These are phyloP conservation scores for Trypanosomatidae sp. DNA, from an alignment of 208 protist species.

Conservation along the genomic window DNA sequence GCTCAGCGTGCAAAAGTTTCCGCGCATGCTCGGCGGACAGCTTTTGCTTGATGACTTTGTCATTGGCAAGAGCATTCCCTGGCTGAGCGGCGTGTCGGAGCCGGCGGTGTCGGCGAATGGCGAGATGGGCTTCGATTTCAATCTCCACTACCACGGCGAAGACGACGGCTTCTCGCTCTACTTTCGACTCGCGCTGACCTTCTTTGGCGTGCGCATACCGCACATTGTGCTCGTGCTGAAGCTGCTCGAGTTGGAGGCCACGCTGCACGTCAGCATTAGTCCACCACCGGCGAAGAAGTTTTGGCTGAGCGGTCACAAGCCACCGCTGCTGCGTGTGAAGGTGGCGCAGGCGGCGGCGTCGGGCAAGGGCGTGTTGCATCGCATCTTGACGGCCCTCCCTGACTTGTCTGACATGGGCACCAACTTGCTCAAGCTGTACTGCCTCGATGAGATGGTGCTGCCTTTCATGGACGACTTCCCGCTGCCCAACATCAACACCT, in stretches of 20 bases:
- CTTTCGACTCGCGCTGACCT: constrained; percentile 53
- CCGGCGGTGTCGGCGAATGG: constrained; percentile 42
- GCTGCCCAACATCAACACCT: constrained; percentile 49
- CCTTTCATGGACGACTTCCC: constrained; percentile 81
- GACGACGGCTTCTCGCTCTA: constrained; percentile 41
- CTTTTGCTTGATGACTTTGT: constrained; percentile 72
- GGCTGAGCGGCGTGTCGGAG: constrained; percentile 49
- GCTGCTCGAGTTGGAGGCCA: constrained; percentile 36
- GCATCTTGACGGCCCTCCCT: constrained; percentile 60
- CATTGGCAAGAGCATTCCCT: constrained; percentile 52
- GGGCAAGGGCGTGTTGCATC: constrained; percentile 45
- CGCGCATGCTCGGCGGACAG: constrained; percentile 43
- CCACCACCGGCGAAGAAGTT: constrained; percentile 78
- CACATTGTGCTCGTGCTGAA: constrained; percentile 55
- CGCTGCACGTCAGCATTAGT: constrained; percentile 64
- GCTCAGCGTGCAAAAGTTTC: constrained; percentile 53
- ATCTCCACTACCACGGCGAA: constrained; percentile 60
- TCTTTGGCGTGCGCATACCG: constrained; percentile 61
- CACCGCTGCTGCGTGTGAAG: constrained; percentile 34
- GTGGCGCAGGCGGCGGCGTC: constrained; percentile 41
- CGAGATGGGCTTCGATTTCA: constrained; percentile 76
- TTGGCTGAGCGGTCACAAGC: constrained; percentile 61
- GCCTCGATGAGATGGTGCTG: constrained; percentile 66
- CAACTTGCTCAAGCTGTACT: constrained; percentile 55
- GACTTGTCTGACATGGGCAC: constrained; percentile 50